Percentiles rank a stretch among this genome's conserved stretches.
Evolutionary conservation across 106 monocot genomes (phyloP).

Genomic region (Dendrobium nobile): DNA sequence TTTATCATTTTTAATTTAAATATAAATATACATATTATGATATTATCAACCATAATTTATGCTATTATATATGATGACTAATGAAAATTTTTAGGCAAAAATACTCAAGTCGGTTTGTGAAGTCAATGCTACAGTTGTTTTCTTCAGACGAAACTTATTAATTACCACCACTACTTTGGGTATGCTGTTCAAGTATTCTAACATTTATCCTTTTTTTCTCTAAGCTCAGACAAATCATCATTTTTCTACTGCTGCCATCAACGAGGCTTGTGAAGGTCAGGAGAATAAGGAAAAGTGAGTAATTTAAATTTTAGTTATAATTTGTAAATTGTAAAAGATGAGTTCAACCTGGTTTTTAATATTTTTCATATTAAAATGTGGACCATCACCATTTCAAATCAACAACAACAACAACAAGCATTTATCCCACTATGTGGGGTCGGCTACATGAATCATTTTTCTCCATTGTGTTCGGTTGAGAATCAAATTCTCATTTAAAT

Average conservation of each 20-base stretch:
- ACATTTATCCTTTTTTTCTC: neutral
- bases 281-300: constrained; percentile 1
- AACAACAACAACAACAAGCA: no score
- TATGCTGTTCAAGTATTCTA: neutral
- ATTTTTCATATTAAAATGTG: neutral
- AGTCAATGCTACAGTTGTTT: neutral
- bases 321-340: neutral
- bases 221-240: neutral
- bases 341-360: neutral
- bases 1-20: no score
- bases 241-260: constrained; percentile 5
- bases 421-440: neutral
- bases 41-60: no score
- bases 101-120: neutral
- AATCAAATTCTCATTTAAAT: neutral
- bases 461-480: neutral
- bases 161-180: neutral
- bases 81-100: no score
- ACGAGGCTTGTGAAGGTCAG: neutral
- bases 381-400: neutral
- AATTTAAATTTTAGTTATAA: neutral
- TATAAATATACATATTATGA: no score
- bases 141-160: neutral
- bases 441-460: neutral
- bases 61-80: no score